Conservation (phyloP, 768 basidiomycete genomes). For the Pulveroboletus ravenelii region DNA sequence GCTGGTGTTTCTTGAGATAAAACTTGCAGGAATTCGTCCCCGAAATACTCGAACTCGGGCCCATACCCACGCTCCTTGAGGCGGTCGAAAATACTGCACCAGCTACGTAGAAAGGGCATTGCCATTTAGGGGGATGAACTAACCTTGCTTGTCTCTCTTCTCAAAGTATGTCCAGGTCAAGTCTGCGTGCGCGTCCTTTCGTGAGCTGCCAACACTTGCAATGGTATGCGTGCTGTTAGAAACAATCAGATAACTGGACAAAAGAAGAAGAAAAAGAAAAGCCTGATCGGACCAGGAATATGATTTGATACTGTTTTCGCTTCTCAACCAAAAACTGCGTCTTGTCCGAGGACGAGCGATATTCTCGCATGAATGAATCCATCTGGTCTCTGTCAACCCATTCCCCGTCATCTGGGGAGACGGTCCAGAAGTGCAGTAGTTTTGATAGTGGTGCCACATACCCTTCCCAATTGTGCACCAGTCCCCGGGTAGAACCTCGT, state of each 20-base stretch:
- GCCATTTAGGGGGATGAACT: not conserved
- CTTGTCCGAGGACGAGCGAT: slow-evolving; percentile 2
- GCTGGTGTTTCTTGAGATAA: no score
- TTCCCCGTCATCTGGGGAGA: not conserved
- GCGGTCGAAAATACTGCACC: slow-evolving; percentile 14
- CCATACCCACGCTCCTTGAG: slow-evolving; percentile 13
- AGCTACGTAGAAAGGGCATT: not conserved
- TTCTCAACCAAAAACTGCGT: slow-evolving; percentile 1
- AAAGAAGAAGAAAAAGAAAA: not conserved
- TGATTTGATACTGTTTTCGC: not conserved
- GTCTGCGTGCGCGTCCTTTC: slow-evolving; percentile 8
- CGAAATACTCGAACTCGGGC: slow-evolving; percentile 7
- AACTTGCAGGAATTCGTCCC: not conserved
- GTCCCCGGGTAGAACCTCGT: slow-evolving; percentile 1
- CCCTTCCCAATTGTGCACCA: not conserved
- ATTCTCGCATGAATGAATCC: slow-evolving; percentile 2
- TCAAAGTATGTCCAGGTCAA: slow-evolving; percentile 8
- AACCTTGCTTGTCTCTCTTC: slow-evolving; percentile 10
- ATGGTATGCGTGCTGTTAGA: slow-evolving; percentile 8
- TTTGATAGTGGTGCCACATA: slow-evolving; percentile 1
- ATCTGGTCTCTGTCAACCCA: not conserved
- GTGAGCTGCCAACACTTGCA: slow-evolving; percentile 9
- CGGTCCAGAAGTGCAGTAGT: not conserved
- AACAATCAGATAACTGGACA: not conserved
- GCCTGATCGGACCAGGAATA: no score